Evolutionary conservation across 495 filamentous ascomycete species (phyloP).

Genomic region (Geopyxis carbonaria): DNA sequence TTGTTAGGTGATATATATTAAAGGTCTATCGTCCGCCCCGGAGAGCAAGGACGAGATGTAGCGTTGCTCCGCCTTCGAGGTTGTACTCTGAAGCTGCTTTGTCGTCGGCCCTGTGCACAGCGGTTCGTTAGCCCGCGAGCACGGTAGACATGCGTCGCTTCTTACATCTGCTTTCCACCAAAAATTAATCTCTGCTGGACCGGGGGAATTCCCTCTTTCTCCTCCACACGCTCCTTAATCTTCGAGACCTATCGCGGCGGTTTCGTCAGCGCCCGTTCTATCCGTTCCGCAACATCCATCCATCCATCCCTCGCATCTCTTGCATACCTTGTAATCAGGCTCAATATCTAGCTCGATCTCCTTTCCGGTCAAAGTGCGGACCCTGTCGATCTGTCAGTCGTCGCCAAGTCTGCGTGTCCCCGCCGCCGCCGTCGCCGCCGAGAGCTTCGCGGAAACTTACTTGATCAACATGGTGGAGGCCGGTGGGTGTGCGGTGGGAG

Average conservation of each 20-base stretch:
- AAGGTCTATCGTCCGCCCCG: conserved; percentile 50
- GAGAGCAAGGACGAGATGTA: conserved; percentile 88
- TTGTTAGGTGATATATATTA: conserved; percentile 37
- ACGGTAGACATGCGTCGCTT: background rate
- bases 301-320: too few species aligned
- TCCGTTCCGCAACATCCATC: too few species aligned
- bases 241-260: conserved; percentile 50
- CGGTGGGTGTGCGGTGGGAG: background rate
- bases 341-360: conserved; percentile 98
- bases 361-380: conserved; percentile 94
- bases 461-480: conserved; percentile 16
- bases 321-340: conserved; percentile 67
- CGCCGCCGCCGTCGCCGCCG: background rate
- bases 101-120: conserved; percentile 58
- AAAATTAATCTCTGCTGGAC: conserved; percentile 94
- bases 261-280: too few species aligned
- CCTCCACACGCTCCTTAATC: conserved; percentile 97
- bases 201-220: conserved; percentile 95
- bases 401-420: background rate
- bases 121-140: background rate
- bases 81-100: conserved; percentile 71
- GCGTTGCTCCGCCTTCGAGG: conserved; percentile 79
- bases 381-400: conserved; percentile 45
- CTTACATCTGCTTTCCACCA: conserved; percentile 90
- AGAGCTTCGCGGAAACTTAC: conserved; percentile 3